Evolutionary conservation across 2,329 filamentous ascomycete species (phyloP).

Genomic region (Macrophomina phaseolina): DNA sequence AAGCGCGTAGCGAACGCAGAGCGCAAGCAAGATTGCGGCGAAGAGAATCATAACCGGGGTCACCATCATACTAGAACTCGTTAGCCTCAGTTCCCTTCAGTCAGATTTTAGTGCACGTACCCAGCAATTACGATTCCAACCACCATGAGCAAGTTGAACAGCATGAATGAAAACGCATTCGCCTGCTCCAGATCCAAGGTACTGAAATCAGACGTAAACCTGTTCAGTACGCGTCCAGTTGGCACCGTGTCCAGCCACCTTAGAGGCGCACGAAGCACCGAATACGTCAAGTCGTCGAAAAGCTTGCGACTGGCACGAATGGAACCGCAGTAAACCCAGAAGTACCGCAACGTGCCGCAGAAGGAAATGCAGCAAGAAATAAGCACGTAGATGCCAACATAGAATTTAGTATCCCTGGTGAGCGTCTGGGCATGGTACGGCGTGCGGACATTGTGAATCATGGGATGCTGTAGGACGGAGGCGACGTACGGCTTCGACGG

Average conservation of each 20-base stretch:
- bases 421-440: slow-evolving; percentile 13
- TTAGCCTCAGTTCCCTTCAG: neutral
- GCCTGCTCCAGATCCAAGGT: slow-evolving; percentile 61
- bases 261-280: slow-evolving; percentile 72
- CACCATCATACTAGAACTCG: slow-evolving; percentile 20
- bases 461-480: slow-evolving; percentile 18
- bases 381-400: slow-evolving; percentile 70
- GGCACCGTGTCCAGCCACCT: slow-evolving; percentile 73
- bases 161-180: slow-evolving; percentile 41
- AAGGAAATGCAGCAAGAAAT: slow-evolving; percentile 64
- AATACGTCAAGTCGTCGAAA: slow-evolving; percentile 70
- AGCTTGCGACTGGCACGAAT: slow-evolving; percentile 71
- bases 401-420: slow-evolving; percentile 53
- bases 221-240: slow-evolving; percentile 75
- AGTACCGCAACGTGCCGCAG: slow-evolving; percentile 67
- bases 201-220: slow-evolving; percentile 79
- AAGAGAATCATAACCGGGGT: slow-evolving; percentile 25
- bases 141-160: slow-evolving; percentile 66
- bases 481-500: neutral
- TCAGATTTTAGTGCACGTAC: slow-evolving; percentile 32
- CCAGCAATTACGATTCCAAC: slow-evolving; percentile 70
- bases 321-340: slow-evolving; percentile 68
- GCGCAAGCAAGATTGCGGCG: slow-evolving; percentile 56
- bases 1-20: slow-evolving; percentile 64
- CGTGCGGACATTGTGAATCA: slow-evolving; percentile 8